Evolutionary conservation across 2,329 filamentous ascomycete species (phyloP).

Genomic region (Rhynchosporium agropyri): DNA sequence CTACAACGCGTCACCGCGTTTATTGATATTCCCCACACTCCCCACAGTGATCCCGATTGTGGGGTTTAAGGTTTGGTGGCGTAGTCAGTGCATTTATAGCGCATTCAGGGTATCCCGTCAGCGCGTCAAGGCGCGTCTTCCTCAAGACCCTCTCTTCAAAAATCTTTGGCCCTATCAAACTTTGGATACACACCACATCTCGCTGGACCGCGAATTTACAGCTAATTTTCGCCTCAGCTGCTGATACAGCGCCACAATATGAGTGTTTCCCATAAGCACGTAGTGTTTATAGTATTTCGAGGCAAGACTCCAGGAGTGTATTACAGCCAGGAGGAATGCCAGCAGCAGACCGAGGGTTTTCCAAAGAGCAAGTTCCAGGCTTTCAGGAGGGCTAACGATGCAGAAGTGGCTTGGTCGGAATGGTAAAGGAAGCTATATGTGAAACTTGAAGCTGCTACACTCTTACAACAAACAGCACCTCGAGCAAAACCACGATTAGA

Average conservation of each 20-base stretch:
- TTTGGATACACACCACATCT: neutral
- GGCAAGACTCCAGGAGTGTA: conserved; percentile 14
- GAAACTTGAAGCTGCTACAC: conserved; percentile 10
- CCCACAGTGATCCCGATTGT: neutral
- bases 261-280: neutral
- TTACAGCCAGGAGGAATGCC: conserved; percentile 9
- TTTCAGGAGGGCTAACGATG: conserved; percentile 10
- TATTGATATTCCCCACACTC: neutral
- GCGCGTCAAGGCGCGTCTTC: neutral
- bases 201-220: no score
- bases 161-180: neutral
- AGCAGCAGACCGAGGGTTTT: conserved; percentile 29
- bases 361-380: conserved; percentile 10
- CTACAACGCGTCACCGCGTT: neutral
- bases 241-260: neutral
- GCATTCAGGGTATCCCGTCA: neutral
- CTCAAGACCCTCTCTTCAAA: neutral
- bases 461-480: conserved; percentile 10
- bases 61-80: neutral
- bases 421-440: conserved; percentile 11
- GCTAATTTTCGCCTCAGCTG: no score
- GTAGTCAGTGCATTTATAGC: neutral
- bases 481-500: conserved; percentile 5
- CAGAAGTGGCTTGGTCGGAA: conserved; percentile 6
- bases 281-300: conserved; percentile 8